Percentiles rank a stretch among this genome's conserved stretches.
phyloP scores from a whole-genome alignment of 1,139 yeast species.

The Blastobotrys ciferrii region DNA sequence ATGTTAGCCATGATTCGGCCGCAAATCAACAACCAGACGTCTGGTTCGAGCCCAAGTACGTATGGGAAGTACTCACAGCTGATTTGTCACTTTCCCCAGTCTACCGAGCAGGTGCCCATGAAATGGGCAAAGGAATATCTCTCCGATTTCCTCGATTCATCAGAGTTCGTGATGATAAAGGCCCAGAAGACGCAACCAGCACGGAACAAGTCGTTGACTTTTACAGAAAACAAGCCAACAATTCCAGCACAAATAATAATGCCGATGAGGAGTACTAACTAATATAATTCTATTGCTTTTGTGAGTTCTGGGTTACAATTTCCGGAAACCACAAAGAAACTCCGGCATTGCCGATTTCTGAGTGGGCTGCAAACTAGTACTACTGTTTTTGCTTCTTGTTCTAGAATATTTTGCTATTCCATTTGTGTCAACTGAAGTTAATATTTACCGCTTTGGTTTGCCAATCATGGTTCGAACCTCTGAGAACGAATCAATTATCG shows the following conservation, averaged over 20 bases:
- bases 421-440: too few relatives aligned
- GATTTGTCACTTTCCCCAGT: constrained; percentile 90
- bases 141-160: constrained; percentile 88
- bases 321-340: too few relatives aligned
- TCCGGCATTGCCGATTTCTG: too few relatives aligned
- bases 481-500: too few relatives aligned
- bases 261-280: not conserved
- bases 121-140: constrained; percentile 84
- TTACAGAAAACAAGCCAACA: constrained; percentile 70
- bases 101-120: constrained; percentile 80
- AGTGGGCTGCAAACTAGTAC: too few relatives aligned
- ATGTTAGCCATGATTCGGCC: constrained; percentile 62
- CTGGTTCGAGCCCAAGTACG: constrained; percentile 87
- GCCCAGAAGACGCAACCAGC: constrained; percentile 83
- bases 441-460: too few relatives aligned
- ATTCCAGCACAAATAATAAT: not conserved
- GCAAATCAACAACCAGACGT: constrained; percentile 72
- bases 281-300: constrained; percentile 5
- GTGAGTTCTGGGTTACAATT: too few relatives aligned
- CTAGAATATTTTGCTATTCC: too few relatives aligned
- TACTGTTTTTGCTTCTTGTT: too few relatives aligned
- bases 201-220: constrained; percentile 89
- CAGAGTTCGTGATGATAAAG: constrained; percentile 82
- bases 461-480: too few relatives aligned
- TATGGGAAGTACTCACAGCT: constrained; percentile 93